Evolutionary conservation across 805 yeast species (phyloP), one percentile per base, ranked within the genome.

Genomic region (Cyberlindnera lachancei): DNA sequence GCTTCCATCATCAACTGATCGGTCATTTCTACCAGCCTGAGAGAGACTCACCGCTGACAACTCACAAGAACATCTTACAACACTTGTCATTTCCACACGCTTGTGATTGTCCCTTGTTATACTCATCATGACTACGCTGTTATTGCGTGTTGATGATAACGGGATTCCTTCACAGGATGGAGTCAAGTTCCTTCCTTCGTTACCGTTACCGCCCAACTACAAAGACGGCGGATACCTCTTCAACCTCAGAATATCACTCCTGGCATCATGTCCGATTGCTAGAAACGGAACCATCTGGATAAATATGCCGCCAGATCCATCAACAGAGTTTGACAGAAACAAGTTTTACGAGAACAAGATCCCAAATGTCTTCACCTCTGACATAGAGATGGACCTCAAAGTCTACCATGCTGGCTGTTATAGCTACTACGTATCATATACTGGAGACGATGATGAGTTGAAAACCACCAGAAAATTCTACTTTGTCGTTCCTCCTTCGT

Each of bases 401-500:
- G 72, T 90, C 34, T 73, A 56, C 48, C 56, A 51, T 6, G 87
- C 96, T 1, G 98, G 98, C 3, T 70, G 94, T 2, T 90, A 70
- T 56, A 70, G 81, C 37, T 88, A 75, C 56, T 83, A 77, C 49
- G 63, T 82, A 15, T 68, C 79, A 9, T 87, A 78, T 51, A 59
- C 64, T 21, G 59, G 55, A 20, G 49, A 41, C 10, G 23, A 45
- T 5, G 59, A 54, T n/a, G 38, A 55, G 23, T 45, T 66, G 25
- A 59, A 57, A 15, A 63, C 72, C 2, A 77, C 94, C 0, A 61
- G 77, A 21, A 67, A 70, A 44, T 78, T 65, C 56, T 77, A 79
- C 55, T 84, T 90, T 55, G 79, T 75, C 19, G 94, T 81, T 10
- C 86, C 88, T 1, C 94, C 96, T 4, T 73, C 77, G 11, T 66